Percentiles rank a stretch among this genome's conserved stretches.
phyloP scores from a whole-genome alignment of 2,329 filamentous ascomycete species.

The Colletotrichum sp. region DNA sequence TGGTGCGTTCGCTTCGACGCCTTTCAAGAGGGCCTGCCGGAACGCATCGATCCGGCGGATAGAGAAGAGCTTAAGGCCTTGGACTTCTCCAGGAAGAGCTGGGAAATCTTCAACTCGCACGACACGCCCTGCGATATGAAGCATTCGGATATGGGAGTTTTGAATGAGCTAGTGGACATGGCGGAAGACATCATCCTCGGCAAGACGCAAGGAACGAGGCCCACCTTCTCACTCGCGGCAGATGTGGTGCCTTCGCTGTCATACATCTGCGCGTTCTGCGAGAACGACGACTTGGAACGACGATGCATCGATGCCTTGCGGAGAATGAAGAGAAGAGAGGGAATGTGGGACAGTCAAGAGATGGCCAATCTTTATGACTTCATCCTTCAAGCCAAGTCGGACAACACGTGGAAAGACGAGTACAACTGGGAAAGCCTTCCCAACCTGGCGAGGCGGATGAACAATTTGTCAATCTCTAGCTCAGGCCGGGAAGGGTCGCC shows the following conservation, averaged over 20 bases:
- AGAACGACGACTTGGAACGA: conserved; percentile 2
- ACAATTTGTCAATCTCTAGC: not conserved
- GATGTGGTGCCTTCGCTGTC: conserved; percentile 6
- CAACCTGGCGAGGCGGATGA: conserved; percentile 1
- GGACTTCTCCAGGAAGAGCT: not conserved
- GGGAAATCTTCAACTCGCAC: not conserved
- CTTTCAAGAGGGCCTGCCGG: not conserved
- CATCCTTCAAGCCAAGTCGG: not conserved
- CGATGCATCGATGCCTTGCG: conserved; percentile 16
- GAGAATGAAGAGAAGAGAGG: conserved; percentile 17
- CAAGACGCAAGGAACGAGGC: not conserved
- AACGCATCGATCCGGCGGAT: not conserved
- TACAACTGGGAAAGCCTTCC: conserved; percentile 15
- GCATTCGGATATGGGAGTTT: not conserved
- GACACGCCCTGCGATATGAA: not conserved
- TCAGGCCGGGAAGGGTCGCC: not conserved
- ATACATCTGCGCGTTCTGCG: conserved; percentile 19
- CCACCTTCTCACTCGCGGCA: conserved; percentile 1
- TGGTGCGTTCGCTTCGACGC: conserved; percentile 8
- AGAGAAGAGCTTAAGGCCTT: not conserved
- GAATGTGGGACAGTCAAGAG: conserved; percentile 20
- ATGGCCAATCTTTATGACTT: conserved; percentile 11
- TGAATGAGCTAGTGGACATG: not conserved
- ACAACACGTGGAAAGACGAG: conserved; percentile 8
- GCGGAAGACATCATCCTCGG: not conserved